Percentiles rank a stretch among this genome's conserved stretches.
These are phyloP conservation scores for Penicillium soppii DNA, from an alignment of 495 filamentous ascomycete species.

Conservation along the genomic window DNA sequence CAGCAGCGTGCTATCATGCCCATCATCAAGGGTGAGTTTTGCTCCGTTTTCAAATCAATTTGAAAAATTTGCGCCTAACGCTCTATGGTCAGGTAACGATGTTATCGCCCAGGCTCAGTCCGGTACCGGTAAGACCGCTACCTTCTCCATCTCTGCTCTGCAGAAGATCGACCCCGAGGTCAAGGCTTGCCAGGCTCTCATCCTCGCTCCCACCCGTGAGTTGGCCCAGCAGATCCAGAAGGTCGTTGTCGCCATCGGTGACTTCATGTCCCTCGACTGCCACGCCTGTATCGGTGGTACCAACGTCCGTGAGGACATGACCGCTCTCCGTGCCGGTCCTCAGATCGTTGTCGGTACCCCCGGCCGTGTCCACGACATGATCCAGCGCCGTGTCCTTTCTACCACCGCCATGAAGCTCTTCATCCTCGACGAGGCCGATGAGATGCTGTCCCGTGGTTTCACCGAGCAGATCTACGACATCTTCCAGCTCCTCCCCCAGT, in stretches of 20 bases:
- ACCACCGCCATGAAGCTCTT: slow-evolving; percentile 99
- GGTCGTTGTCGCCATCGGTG: slow-evolving; percentile 95
- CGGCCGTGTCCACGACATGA: slow-evolving; percentile 98
- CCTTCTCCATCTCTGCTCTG: slow-evolving; percentile 96
- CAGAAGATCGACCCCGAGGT: slow-evolving; percentile 95
- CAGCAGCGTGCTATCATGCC: slow-evolving; percentile 99
- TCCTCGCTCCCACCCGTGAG: slow-evolving; percentile 96
- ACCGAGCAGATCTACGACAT: slow-evolving; percentile 99
- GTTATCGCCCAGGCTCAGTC: slow-evolving; percentile 99
- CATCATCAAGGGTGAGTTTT: slow-evolving; percentile 91
- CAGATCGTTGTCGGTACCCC: slow-evolving; percentile 97
- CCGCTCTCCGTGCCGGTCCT: slow-evolving; percentile 89
- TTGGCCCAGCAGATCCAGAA: slow-evolving; percentile 98
- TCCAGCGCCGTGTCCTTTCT: slow-evolving; percentile 89
- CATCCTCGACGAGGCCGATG: slow-evolving; percentile 97
- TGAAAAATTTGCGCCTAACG: slow-evolving; percentile 18
- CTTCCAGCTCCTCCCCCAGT: slow-evolving; percentile 95
- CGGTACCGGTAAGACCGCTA: slow-evolving; percentile 98
- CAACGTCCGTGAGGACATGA: slow-evolving; percentile 96
- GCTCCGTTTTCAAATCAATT: slow-evolving; percentile 22
- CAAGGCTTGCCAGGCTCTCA: slow-evolving; percentile 93
- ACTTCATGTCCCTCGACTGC: slow-evolving; percentile 99
- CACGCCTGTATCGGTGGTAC: slow-evolving; percentile 99
- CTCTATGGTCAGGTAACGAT: slow-evolving; percentile 72
- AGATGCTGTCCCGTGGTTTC: slow-evolving; percentile 98